Base-by-base conservation (phyloP, 1,284 basidiomycete genomes). In the Ganoderma boninense region DNA sequence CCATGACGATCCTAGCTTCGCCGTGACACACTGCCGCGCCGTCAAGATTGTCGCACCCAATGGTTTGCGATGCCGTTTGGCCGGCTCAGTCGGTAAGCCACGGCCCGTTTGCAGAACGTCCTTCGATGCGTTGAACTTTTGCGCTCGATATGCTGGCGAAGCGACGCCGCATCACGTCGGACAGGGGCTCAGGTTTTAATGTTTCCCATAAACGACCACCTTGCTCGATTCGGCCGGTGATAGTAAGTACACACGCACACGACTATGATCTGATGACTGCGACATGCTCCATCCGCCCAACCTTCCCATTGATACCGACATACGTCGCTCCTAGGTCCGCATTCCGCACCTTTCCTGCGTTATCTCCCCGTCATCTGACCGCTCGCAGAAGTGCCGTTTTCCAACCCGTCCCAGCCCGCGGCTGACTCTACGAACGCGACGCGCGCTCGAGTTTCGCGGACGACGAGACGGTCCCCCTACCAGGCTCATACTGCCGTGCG, bases 361-460 rank as follows among this genome's bases (percentile, higher is more conserved):
- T 80, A 80, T 80, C 79, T 70, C 64, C 64, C 66, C 56, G 76
- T 80, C 79, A 80, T 79, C 79, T 80, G 79, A 79, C 77, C 71
- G 63, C 61, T 42, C 35, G 65, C 75, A 71, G 71, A 65, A 32
- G 32, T 32, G 44, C 70, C 68, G 54, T 42, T 42, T 59, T 49
- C 38, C 38, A 40, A 63, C 68, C 54, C 49, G 56, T 62, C 49
- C 56, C 64, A 66, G 49, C 66, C 68, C 54, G 56, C 69, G 57
- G 49, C 65, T 64, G 66, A 69, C 59, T 38, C 62, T 60, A 49
- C 59, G 62, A 60, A 54, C 54, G 56, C 59, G 62, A 60, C 63
- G 67, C 70, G 67, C 64, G 49, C 65, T 64, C 63, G 68, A 74
- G 74, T 73, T 74, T 74, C 73, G 72, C 71, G 74, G 71, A 73